A percentile compares a stretch with the other conserved stretches of the same genome.
These are phyloP conservation scores for Diaporthe caulivora DNA, from an alignment of 2,329 filamentous ascomycete genomes.

Conservation along the genomic window DNA sequence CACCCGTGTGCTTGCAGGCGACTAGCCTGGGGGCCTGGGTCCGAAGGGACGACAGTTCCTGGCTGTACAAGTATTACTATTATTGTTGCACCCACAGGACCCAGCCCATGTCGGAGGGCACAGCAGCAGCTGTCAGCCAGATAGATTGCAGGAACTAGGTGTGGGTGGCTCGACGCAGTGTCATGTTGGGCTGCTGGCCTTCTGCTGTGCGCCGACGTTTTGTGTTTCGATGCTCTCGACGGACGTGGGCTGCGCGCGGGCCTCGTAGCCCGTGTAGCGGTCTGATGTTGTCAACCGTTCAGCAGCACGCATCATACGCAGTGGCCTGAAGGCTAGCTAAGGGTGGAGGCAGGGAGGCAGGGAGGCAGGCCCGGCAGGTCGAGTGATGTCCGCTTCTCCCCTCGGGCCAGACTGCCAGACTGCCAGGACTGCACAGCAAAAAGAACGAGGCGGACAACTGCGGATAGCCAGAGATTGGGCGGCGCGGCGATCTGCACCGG, in stretches of 20 bases:
- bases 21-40: conserved; percentile 26
- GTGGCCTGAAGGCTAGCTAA: neutral
- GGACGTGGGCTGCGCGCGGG: neutral
- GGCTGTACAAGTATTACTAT: neutral
- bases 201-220: conserved; percentile 6
- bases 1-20: conserved; percentile 28
- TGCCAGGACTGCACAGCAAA: conserved; percentile 19
- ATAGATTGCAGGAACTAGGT: conserved; percentile 6
- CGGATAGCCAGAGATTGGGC: conserved; percentile 34
- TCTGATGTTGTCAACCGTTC: conserved; percentile 32
- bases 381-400: conserved; percentile 35
- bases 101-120: neutral
- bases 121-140: conserved; percentile 37
- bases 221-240: conserved; percentile 21
- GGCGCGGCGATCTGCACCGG: conserved; percentile 34
- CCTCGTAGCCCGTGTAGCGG: conserved; percentile 32
- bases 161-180: conserved; percentile 4
- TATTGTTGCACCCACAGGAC: neutral
- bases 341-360: neutral
- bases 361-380: conserved; percentile 23
- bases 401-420: conserved; percentile 28
- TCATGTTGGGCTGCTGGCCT: neutral
- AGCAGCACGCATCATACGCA: conserved; percentile 10
- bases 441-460: conserved; percentile 39
- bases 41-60: conserved; percentile 20